Conservation (phyloP, 139 green algal species). For the Chlamydomonas sp. region DNA sequence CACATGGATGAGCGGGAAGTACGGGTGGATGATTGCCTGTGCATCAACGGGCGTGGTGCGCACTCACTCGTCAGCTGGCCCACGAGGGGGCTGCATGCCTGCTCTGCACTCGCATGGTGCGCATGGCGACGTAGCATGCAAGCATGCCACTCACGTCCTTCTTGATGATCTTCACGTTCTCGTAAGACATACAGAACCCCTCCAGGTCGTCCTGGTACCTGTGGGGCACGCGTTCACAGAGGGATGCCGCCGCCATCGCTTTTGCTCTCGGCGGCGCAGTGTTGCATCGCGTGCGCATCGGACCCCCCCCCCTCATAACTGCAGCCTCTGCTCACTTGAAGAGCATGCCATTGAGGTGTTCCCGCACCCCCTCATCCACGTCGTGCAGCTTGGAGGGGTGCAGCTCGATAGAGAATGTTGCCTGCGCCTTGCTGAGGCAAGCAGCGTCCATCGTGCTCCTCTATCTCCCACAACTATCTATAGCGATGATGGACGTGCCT, state of each 20-base stretch:
- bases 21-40: constrained; percentile 2
- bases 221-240: not conserved
- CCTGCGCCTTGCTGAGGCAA: not conserved
- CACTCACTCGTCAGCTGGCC: too few species aligned
- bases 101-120: too few species aligned
- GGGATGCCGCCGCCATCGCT: too few species aligned
- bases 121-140: too few species aligned
- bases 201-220: constrained; percentile 7
- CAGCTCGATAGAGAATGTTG: not conserved
- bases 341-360: not conserved
- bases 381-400: constrained; percentile 5
- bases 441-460: not conserved
- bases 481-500: too few species aligned
- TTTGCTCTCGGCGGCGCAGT: too few species aligned
- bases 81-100: too few species aligned
- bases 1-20: constrained; percentile 4
- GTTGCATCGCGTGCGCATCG: too few species aligned
- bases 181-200: not conserved
- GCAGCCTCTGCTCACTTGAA: not conserved
- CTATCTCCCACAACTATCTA: too few species aligned
- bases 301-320: not conserved
- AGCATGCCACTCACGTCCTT: not conserved
- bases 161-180: not conserved
- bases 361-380: not conserved
- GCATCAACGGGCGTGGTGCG: not conserved